Evolutionary conservation across 139 green algal species (phyloP).

Genomic region (Chlorella vulgaris): DNA sequence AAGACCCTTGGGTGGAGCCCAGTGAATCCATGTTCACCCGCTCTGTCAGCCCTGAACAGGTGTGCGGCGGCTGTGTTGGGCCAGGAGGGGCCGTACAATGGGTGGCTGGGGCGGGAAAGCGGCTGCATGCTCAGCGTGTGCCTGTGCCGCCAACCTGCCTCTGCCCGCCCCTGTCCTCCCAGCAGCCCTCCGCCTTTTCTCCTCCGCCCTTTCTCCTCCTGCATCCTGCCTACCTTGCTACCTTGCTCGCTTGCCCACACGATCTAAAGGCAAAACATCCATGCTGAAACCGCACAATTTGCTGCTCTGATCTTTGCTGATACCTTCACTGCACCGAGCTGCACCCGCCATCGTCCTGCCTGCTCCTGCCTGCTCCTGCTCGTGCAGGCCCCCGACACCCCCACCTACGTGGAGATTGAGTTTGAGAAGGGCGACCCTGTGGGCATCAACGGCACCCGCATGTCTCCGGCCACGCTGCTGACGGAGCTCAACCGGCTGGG

Average conservation of each 20-base stretch:
- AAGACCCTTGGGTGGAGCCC: constrained; percentile 92
- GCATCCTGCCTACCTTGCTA: no score
- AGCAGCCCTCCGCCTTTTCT: no score
- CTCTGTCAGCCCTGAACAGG: constrained; percentile 86
- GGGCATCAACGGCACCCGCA: constrained; percentile 84
- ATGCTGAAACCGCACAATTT: no score
- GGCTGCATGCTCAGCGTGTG: background rate
- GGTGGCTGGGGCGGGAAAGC: background rate
- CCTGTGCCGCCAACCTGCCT: no score
- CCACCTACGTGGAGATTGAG: constrained; percentile 94
- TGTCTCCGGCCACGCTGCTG: constrained; percentile 91
- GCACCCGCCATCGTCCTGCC: no score
- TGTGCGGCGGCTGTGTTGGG: constrained; percentile 12
- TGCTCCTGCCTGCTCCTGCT: background rate
- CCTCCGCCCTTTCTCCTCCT: no score
- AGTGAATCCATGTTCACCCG: constrained; percentile 92
- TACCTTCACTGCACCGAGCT: no score
- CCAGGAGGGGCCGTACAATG: background rate
- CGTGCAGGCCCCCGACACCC: constrained; percentile 80
- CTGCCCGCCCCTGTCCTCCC: no score
- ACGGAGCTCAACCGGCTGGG: constrained; percentile 92
- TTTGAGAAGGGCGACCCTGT: constrained; percentile 98
- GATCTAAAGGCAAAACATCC: no score
- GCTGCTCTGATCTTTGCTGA: no score
- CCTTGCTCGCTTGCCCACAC: no score